Percentiles rank a stretch among this genome's conserved stretches.
These are phyloP conservation scores for Neurospora crassa DNA, from an alignment of 2,329 filamentous ascomycete species.

Conservation along the genomic window DNA sequence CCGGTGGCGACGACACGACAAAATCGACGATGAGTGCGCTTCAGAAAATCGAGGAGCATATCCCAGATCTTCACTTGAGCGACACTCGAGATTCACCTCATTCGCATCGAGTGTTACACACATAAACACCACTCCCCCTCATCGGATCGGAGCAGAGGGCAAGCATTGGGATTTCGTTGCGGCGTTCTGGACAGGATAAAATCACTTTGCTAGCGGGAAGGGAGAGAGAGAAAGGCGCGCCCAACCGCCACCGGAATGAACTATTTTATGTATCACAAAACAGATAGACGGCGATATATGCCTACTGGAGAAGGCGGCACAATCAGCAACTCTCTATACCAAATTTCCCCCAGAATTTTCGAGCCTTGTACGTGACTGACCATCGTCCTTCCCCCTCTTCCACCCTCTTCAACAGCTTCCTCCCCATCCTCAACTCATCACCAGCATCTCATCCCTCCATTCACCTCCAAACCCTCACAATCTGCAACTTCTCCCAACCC, in stretches of 20 bases:
- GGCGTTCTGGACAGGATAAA: not conserved
- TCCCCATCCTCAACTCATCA: not conserved
- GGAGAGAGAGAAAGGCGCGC: not conserved
- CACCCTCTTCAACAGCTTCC: not conserved
- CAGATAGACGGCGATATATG: not conserved
- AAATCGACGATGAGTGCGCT: not conserved
- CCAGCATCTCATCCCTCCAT: not conserved
- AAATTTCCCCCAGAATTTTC: not conserved
- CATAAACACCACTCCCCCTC: not conserved
- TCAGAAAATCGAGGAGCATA: not conserved
- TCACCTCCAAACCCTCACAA: constrained; percentile 71
- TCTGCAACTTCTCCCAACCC: constrained; percentile 89
- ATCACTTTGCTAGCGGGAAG: not conserved
- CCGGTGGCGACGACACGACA: not conserved
- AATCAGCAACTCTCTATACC: not conserved
- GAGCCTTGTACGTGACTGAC: not conserved
- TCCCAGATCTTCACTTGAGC: not conserved
- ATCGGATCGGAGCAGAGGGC: not conserved
- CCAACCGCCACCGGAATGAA: not conserved
- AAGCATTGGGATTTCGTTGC: not conserved
- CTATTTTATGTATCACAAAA: not conserved
- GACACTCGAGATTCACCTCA: not conserved
- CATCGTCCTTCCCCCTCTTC: not conserved
- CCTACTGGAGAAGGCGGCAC: not conserved
- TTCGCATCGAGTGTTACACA: not conserved